Evolutionary conservation across 2,329 filamentous ascomycete species (phyloP).

Genomic region (Ophiostoma montium): DNA sequence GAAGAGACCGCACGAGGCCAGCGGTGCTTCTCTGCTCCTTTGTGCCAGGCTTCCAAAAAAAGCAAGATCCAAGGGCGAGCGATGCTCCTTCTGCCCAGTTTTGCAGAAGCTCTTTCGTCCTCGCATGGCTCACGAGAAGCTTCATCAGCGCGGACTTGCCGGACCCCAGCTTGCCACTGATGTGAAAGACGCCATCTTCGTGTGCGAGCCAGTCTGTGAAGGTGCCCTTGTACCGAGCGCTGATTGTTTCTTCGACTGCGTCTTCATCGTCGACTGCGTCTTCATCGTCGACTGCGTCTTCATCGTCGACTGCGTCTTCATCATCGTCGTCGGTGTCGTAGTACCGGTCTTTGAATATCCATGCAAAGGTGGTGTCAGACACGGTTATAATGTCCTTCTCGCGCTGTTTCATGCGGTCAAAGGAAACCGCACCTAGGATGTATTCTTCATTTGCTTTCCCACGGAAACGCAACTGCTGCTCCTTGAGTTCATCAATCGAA

Average conservation of each 20-base stretch:
- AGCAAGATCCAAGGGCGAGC: neutral
- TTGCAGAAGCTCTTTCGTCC: neutral
- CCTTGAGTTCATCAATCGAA: neutral
- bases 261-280: neutral
- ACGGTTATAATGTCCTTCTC: neutral
- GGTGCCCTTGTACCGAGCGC: no score
- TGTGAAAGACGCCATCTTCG: constrained; percentile 4
- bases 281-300: neutral
- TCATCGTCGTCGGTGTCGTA: no score
- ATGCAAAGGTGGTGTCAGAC: neutral
- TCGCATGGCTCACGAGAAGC: neutral
- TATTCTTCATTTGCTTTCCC: neutral
- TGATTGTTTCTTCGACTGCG: no score
- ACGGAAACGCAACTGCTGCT: neutral
- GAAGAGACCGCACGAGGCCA: neutral
- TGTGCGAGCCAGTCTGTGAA: neutral
- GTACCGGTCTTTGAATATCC: neutral
- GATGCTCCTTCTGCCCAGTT: neutral
- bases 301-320: neutral
- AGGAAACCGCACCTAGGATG: neutral
- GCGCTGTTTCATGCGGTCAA: neutral
- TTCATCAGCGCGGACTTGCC: constrained; percentile 9
- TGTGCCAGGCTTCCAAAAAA: constrained; percentile 4
- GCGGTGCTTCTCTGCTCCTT: neutral
- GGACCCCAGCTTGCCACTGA: constrained; percentile 4